Percentiles rank a stretch among this genome's conserved stretches.
phyloP scores from a whole-genome alignment of 768 basidiomycete species.

The Tricholoma furcatifolium region DNA sequence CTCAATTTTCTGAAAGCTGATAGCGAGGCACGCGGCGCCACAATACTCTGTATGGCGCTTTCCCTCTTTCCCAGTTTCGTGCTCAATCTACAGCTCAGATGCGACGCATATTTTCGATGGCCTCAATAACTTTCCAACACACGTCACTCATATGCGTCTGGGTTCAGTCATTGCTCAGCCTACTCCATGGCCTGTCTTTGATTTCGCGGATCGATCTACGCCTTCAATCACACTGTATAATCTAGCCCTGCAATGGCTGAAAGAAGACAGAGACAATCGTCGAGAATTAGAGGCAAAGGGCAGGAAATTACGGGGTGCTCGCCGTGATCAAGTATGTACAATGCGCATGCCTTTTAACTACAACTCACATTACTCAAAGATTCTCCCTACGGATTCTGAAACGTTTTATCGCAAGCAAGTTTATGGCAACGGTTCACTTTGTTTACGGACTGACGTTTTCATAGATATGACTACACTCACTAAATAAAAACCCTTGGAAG shows the following conservation, averaged over 20 bases:
- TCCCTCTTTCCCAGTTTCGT: slow-evolving; percentile 1
- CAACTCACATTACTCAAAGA: slow-evolving; percentile 31
- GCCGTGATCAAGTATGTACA: slow-evolving; percentile 47
- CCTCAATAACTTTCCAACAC: slow-evolving; percentile 86
- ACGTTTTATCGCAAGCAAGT: slow-evolving; percentile 82
- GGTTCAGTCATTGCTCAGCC: slow-evolving; percentile 71
- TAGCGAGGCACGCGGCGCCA: slow-evolving; percentile 75
- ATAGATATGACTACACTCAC: slow-evolving; percentile 45
- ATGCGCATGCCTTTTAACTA: not conserved
- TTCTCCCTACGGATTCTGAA: slow-evolving; percentile 73
- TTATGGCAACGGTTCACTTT: not conserved
- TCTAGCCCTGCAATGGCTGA: slow-evolving; percentile 84
- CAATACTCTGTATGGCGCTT: slow-evolving; percentile 71
- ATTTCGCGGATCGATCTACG: slow-evolving; percentile 18
- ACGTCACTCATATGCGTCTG: slow-evolving; percentile 87
- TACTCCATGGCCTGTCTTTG: slow-evolving; percentile 59
- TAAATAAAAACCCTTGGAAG: slow-evolving; percentile 16
- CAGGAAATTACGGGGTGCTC: slow-evolving; percentile 60
- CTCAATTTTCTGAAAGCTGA: slow-evolving; percentile 85
- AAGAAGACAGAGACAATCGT: slow-evolving; percentile 73
- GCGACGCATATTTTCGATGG: slow-evolving; percentile 99
- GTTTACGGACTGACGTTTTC: not conserved
- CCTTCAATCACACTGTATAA: slow-evolving; percentile 51
- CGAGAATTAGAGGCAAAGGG: slow-evolving; percentile 56
- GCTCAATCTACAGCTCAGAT: slow-evolving; percentile 43